A percentile compares a stretch with the other conserved stretches of the same genome.
Conservation (phyloP, 2,329 filamentous ascomycete species). For the Chalara sp. region DNA sequence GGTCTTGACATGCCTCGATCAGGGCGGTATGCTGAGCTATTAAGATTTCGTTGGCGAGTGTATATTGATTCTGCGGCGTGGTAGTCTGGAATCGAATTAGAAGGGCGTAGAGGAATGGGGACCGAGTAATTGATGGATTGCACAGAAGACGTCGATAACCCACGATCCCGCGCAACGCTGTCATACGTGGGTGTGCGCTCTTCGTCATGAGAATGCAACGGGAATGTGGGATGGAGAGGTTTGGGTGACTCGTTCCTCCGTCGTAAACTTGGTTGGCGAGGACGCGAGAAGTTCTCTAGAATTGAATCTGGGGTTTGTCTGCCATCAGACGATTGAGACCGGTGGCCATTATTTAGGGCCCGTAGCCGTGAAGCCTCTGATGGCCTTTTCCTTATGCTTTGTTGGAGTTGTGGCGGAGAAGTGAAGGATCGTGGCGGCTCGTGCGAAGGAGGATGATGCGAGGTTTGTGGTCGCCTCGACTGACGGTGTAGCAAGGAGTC, state of each 20-base stretch:
- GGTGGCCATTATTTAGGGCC: conserved; percentile 25
- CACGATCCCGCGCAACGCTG: conserved; percentile 18
- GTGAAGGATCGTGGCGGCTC: conserved; percentile 18
- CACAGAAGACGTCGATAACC: conserved; percentile 22
- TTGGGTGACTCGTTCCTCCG: conserved; percentile 21
- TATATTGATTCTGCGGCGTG: conserved; percentile 22
- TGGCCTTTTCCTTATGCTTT: conserved; percentile 18
- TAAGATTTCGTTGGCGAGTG: conserved; percentile 23
- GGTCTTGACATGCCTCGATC: conserved; percentile 14
- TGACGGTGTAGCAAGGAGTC: background rate
- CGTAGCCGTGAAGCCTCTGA: conserved; percentile 27
- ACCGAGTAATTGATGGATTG: conserved; percentile 15
- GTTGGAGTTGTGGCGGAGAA: conserved; percentile 13
- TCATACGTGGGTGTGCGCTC: conserved; percentile 13
- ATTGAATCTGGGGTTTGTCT: conserved; percentile 15
- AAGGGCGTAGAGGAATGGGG: conserved; percentile 18
- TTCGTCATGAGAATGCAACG: conserved; percentile 15
- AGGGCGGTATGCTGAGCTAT: conserved; percentile 17
- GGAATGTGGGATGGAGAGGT: conserved; percentile 16
- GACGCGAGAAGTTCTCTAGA: conserved; percentile 24
- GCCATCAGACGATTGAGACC: conserved; percentile 19
- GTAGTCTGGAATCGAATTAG: conserved; percentile 27
- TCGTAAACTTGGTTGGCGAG: conserved; percentile 20
- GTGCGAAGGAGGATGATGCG: conserved; percentile 13
- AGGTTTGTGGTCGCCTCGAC: conserved; percentile 18